Conservation (phyloP, 2,329 filamentous ascomycete genomes). For the Arthroderma sp. region DNA sequence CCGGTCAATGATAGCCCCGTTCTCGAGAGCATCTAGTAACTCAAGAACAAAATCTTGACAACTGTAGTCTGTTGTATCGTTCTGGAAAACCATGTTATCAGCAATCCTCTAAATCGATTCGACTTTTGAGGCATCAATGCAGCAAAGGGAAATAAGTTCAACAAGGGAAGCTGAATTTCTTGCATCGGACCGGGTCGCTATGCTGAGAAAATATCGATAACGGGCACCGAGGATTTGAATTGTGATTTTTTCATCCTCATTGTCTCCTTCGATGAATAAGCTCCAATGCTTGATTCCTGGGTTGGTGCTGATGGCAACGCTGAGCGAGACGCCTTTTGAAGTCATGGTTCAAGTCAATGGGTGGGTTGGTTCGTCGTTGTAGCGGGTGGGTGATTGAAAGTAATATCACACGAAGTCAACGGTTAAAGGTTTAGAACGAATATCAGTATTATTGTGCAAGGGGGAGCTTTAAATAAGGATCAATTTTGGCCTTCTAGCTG, state of each 20-base stretch:
- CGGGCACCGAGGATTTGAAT: conserved; percentile 6
- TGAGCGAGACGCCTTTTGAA: neutral
- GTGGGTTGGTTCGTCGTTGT: too few relatives aligned
- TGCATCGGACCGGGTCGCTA: conserved; percentile 2
- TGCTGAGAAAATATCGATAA: neutral
- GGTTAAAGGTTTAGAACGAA: too few relatives aligned
- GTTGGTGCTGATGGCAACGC: conserved; percentile 4
- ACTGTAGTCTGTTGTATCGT: conserved; percentile 14
- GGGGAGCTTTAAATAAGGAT: too few relatives aligned
- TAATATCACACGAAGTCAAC: too few relatives aligned
- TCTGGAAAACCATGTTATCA: conserved; percentile 10
- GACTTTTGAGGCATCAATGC: conserved; percentile 1
- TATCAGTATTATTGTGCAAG: too few relatives aligned
- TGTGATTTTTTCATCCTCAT: neutral
- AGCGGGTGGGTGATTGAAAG: too few relatives aligned
- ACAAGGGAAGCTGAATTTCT: neutral
- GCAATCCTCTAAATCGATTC: conserved; percentile 9
- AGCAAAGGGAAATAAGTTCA: neutral
- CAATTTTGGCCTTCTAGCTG: too few relatives aligned
- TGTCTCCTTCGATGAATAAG: conserved; percentile 3
- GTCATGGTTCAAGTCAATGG: too few relatives aligned
- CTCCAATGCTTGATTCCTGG: conserved; percentile 7
- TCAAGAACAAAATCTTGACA: conserved; percentile 18
- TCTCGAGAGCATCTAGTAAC: conserved; percentile 12
- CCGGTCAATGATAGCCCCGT: conserved; percentile 7